These are phyloP conservation scores for Plectosphaerella sp. DNA, from an alignment of 2,329 filamentous ascomycete species.

Conservation along the genomic window DNA sequence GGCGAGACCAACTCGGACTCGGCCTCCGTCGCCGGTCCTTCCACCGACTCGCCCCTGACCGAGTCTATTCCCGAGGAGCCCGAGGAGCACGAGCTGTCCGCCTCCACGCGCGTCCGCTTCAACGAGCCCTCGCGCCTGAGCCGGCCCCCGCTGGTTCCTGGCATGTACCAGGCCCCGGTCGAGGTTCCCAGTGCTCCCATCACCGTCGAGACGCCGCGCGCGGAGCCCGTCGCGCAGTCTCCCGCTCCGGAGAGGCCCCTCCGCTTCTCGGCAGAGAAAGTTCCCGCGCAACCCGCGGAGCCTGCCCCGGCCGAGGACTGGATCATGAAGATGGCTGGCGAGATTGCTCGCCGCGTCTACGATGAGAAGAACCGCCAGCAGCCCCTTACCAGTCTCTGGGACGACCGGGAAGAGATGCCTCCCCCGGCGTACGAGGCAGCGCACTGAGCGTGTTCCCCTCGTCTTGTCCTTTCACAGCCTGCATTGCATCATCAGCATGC, in stretches of 20 bases:
- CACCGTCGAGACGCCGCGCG: background rate
- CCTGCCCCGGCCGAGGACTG: conserved; percentile 66
- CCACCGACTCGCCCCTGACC: conserved; percentile 56
- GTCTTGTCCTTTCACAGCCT: too few species aligned
- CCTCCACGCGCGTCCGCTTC: conserved; percentile 38
- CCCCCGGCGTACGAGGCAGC: conserved; percentile 59
- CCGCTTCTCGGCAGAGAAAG: conserved; percentile 19
- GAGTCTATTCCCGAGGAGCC: conserved; percentile 56
- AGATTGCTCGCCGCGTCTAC: conserved; percentile 82
- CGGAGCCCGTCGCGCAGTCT: too few species aligned
- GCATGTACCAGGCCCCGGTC: conserved; percentile 22
- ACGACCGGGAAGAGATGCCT: conserved; percentile 51
- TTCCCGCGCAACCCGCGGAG: conserved; percentile 23
- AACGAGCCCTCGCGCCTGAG: conserved; percentile 19
- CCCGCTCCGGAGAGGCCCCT: background rate
- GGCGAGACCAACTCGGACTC: conserved; percentile 43
- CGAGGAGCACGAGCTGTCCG: conserved; percentile 36
- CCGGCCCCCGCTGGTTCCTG: conserved; percentile 26
- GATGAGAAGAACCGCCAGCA: conserved; percentile 69
- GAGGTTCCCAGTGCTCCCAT: conserved; percentile 9
- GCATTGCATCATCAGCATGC: too few species aligned
- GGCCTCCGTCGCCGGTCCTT: conserved; percentile 52
- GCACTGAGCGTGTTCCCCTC: conserved; percentile 23
- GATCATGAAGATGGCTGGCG: conserved; percentile 90
- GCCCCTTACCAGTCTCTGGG: conserved; percentile 34